Evolutionary conservation across 306 rosid genomes (phyloP).

Genomic region (Macrotyloma uniflorum): DNA sequence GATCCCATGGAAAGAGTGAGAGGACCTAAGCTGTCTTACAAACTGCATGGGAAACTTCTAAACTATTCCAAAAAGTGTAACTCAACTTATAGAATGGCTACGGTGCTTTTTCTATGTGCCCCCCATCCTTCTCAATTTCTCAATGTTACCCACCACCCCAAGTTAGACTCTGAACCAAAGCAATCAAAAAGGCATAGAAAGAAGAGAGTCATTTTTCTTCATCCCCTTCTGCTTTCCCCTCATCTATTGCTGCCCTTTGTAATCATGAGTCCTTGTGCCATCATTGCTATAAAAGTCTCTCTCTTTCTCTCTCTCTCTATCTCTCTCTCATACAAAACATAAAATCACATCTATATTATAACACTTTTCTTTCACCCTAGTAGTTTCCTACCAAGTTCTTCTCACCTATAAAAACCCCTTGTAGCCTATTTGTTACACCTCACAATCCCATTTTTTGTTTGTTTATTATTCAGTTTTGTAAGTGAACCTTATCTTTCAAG

Average conservation of each 20-base stretch:
- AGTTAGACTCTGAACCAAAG: slow-evolving; percentile 25
- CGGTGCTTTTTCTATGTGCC: slow-evolving; percentile 43
- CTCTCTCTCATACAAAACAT: slow-evolving; percentile 46
- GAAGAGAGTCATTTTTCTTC: slow-evolving; percentile 44
- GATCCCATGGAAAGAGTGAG: slow-evolving; percentile 26
- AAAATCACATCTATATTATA: slow-evolving; percentile 49
- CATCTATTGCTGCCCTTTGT: slow-evolving; percentile 68
- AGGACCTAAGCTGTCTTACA: slow-evolving; percentile 23
- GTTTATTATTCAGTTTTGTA: neutral
- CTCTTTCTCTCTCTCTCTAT: slow-evolving; percentile 41
- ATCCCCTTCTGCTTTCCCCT: slow-evolving; percentile 52
- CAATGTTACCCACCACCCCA: slow-evolving; percentile 4
- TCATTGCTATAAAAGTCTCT: slow-evolving; percentile 73
- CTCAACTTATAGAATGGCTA: slow-evolving; percentile 34
- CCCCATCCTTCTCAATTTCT: slow-evolving; percentile 21
- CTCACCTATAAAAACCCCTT: slow-evolving; percentile 52
- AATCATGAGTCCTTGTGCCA: slow-evolving; percentile 84
- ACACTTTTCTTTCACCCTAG: slow-evolving; percentile 17
- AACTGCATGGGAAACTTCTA: slow-evolving; percentile 53
- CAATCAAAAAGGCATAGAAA: slow-evolving; percentile 40
- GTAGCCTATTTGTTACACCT: slow-evolving; percentile 39
- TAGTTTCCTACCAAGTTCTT: slow-evolving; percentile 7
- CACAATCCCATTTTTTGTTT: slow-evolving; percentile 31
- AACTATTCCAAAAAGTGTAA: slow-evolving; percentile 40
- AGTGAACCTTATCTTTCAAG: slow-evolving; percentile 38